Conservation (phyloP, 177 flowering plant genomes). For the Vitis hybrid region DNA sequence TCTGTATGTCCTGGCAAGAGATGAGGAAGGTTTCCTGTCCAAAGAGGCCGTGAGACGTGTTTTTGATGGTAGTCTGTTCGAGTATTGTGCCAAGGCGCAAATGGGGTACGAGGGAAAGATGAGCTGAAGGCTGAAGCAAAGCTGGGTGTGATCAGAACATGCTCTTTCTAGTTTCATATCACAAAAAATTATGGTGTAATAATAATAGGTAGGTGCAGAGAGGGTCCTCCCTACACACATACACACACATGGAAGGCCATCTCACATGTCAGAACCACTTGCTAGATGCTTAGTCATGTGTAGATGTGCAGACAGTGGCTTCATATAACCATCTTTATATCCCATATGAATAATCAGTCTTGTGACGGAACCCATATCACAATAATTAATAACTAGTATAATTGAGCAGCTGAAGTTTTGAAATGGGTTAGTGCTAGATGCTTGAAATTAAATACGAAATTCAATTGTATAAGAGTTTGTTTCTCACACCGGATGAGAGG, state of each 20-base stretch:
- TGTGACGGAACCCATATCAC: too few relatives aligned
- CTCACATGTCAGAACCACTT: neutral
- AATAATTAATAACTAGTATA: too few relatives aligned
- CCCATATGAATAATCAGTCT: neutral
- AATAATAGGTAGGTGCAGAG: neutral
- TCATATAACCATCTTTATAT: neutral
- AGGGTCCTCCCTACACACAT: neutral
- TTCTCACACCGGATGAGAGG: too few relatives aligned
- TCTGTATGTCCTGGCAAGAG: slow-evolving; percentile 69
- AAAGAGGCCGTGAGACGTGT: slow-evolving; percentile 70
- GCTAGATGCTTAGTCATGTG: too few relatives aligned
- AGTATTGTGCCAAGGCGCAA: slow-evolving; percentile 55
- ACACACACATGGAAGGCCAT: neutral
- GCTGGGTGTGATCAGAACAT: neutral
- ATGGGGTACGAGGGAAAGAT: slow-evolving; percentile 32
- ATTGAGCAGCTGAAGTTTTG: too few relatives aligned
- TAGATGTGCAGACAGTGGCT: neutral
- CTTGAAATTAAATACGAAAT: too few relatives aligned
- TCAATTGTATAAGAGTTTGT: too few relatives aligned
- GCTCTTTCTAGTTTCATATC: too few relatives aligned
- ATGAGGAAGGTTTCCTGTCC: slow-evolving; percentile 65
- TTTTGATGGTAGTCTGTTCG: slow-evolving; percentile 78
- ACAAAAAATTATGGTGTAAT: too few relatives aligned
- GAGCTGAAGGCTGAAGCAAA: slow-evolving; percentile 10
- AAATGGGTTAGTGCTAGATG: too few relatives aligned